Percentiles rank a stretch among this genome's conserved stretches.
Evolutionary conservation across 2,329 filamentous ascomycete genomes (phyloP).

Genomic region (Paraphoma sp.): DNA sequence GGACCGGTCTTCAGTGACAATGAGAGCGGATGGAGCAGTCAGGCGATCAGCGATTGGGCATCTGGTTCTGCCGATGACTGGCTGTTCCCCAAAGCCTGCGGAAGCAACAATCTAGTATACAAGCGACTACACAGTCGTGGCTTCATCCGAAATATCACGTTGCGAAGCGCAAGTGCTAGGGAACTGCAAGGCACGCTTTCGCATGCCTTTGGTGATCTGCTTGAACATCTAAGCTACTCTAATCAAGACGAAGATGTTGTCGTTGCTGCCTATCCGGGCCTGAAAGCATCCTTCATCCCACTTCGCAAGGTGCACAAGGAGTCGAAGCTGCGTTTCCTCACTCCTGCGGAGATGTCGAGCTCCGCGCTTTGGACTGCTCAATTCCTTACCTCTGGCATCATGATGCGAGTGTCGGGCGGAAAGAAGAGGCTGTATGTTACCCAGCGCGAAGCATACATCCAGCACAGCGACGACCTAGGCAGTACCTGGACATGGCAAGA

Average conservation of each 20-base stretch:
- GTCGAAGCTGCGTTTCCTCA: slow-evolving; percentile 73
- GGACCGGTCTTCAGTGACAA: slow-evolving; percentile 30
- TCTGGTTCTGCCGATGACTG: slow-evolving; percentile 59
- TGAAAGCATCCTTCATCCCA: slow-evolving; percentile 75
- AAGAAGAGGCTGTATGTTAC: slow-evolving; percentile 76
- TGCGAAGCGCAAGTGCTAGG: slow-evolving; percentile 69
- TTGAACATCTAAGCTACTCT: slow-evolving; percentile 41
- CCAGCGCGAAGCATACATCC: slow-evolving; percentile 75
- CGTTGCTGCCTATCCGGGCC: slow-evolving; percentile 55
- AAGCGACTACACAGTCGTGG: slow-evolving; percentile 77
- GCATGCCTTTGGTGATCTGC: slow-evolving; percentile 66
- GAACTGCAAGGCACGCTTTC: slow-evolving; percentile 71
- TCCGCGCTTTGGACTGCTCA: slow-evolving; percentile 73
- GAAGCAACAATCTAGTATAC: slow-evolving; percentile 67
- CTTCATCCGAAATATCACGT: slow-evolving; percentile 68
- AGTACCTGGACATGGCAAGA: slow-evolving; percentile 73
- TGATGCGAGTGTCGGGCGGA: slow-evolving; percentile 72
- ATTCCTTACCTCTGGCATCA: slow-evolving; percentile 72
- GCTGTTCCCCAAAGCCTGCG: slow-evolving; percentile 73
- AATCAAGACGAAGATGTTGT: slow-evolving; percentile 35
- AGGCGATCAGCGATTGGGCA: slow-evolving; percentile 58
- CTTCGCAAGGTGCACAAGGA: slow-evolving; percentile 79
- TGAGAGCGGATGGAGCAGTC: slow-evolving; percentile 57
- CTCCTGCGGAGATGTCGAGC: slow-evolving; percentile 74
- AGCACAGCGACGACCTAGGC: slow-evolving; percentile 61